phyloP scores from a whole-genome alignment of 768 basidiomycete genomes.

The Cubamyces sp. region DNA sequence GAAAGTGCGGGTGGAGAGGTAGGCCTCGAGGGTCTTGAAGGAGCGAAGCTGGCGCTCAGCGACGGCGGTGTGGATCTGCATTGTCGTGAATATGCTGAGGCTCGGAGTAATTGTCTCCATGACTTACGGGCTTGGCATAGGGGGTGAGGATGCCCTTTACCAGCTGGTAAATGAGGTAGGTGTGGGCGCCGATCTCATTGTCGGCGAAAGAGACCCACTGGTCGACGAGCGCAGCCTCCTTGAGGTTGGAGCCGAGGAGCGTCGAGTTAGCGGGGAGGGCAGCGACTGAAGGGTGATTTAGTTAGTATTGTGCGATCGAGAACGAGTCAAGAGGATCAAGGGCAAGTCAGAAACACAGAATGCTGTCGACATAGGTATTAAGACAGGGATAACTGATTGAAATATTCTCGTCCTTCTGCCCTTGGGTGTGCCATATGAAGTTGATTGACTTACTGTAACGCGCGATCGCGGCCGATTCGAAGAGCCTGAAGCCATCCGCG shows the following conservation, averaged over 20 bases:
- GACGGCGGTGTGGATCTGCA: slow-evolving; percentile 60
- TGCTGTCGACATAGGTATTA: slow-evolving; percentile 48
- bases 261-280: slow-evolving; percentile 73
- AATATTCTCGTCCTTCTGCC: slow-evolving; percentile 44
- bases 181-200: slow-evolving; percentile 54
- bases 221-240: slow-evolving; percentile 77
- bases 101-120: neutral
- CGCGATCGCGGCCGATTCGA: slow-evolving; percentile 81
- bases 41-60: slow-evolving; percentile 58
- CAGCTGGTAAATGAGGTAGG: slow-evolving; percentile 45
- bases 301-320: slow-evolving; percentile 24
- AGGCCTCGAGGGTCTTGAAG: slow-evolving; percentile 69
- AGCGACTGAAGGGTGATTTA: slow-evolving; percentile 58
- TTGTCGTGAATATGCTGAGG: slow-evolving; percentile 3
- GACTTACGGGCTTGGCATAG: slow-evolving; percentile 82
- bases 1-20: slow-evolving; percentile 82
- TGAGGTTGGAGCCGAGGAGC: slow-evolving; percentile 66
- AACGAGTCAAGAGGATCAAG: slow-evolving; percentile 10
- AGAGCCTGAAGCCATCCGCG: slow-evolving; percentile 75
- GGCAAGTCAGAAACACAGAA: slow-evolving; percentile 39
- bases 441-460: slow-evolving; percentile 75
- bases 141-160: slow-evolving; percentile 53
- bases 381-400: slow-evolving; percentile 76
- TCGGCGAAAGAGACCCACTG: slow-evolving; percentile 86
- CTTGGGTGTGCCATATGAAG: neutral